phyloP scores from a whole-genome alignment of 768 basidiomycete species.

The Sporobolomyces roseus region DNA sequence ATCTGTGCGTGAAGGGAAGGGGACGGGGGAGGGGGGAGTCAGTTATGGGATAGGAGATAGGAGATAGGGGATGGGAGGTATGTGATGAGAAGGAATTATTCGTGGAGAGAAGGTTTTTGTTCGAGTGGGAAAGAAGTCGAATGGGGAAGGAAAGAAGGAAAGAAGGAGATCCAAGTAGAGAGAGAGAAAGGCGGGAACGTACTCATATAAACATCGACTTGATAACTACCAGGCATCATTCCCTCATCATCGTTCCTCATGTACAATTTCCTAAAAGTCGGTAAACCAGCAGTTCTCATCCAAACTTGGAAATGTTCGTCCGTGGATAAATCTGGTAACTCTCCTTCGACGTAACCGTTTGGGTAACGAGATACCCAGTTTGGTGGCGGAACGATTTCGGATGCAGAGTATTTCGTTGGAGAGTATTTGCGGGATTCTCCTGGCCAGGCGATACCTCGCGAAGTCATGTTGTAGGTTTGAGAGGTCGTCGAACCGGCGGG shows the following conservation, averaged over 20 bases:
- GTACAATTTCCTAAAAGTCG: constrained; percentile 93
- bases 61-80: no score
- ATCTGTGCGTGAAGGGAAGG: no score
- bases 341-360: constrained; percentile 61
- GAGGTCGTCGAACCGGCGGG: constrained; percentile 51
- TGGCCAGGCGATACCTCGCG: constrained; percentile 86
- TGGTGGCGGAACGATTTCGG: constrained; percentile 82
- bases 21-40: no score
- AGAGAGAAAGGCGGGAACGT: constrained; percentile 48
- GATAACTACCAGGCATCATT: constrained; percentile 70
- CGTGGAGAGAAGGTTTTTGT: no score
- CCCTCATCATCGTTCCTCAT: constrained; percentile 77
- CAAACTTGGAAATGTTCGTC: constrained; percentile 98
- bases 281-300: constrained; percentile 97
- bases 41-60: no score
- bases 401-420: constrained; percentile 60
- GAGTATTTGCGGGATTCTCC: constrained; percentile 89
- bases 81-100: no score
- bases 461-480: constrained; percentile 66
- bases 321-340: constrained; percentile 62
- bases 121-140: no score
- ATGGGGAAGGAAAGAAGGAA: background rate
- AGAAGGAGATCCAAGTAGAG: background rate
- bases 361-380: constrained; percentile 79
- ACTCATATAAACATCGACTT: constrained; percentile 76